These are phyloP conservation scores for Lathyrus tuberosus DNA, from an alignment of 306 rosid genomes.

Conservation along the genomic window DNA sequence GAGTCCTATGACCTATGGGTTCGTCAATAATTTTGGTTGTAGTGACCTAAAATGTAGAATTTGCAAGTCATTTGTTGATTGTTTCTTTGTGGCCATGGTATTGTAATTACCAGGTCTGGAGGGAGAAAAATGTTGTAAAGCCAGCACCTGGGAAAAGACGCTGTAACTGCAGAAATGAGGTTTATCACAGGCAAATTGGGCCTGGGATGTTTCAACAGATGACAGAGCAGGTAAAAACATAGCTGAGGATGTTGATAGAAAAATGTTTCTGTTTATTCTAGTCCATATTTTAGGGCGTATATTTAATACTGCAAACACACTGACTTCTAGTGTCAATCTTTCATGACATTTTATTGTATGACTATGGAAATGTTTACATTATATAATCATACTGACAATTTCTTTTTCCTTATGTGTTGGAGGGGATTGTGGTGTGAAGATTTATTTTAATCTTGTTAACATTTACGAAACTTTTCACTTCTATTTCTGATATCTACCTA, in stretches of 20 bases:
- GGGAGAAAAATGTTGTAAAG: slow-evolving; percentile 89
- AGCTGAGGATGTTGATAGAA: slow-evolving; percentile 23
- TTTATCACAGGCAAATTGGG: slow-evolving; percentile 94
- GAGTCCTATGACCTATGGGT: background rate
- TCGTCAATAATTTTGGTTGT: no score
- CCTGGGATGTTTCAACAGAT: slow-evolving; percentile 99
- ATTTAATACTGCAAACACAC: background rate
- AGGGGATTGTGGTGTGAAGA: slow-evolving; percentile 2
- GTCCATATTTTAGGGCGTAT: slow-evolving; percentile 5
- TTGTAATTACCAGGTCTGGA: slow-evolving; percentile 75
- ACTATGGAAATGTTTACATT: slow-evolving; percentile 12
- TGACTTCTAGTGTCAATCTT: slow-evolving; percentile 1
- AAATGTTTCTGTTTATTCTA: slow-evolving; percentile 6
- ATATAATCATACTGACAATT: background rate
- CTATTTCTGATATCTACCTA: slow-evolving; percentile 32
- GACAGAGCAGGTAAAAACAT: slow-evolving; percentile 82
- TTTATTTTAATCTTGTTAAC: slow-evolving; percentile 12
- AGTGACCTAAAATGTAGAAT: background rate
- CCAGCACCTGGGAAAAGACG: slow-evolving; percentile 95
- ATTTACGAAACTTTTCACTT: slow-evolving; percentile 25
- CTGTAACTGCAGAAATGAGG: slow-evolving; percentile 97
- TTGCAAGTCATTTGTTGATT: slow-evolving; percentile 13
- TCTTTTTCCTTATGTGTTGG: background rate
- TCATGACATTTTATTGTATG: slow-evolving; percentile 19
- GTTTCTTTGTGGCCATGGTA: slow-evolving; percentile 24